A percentile compares a stretch with the other conserved stretches of the same genome.
Conservation (phyloP, 495 filamentous ascomycete genomes). For the Daldinia concentrica region DNA sequence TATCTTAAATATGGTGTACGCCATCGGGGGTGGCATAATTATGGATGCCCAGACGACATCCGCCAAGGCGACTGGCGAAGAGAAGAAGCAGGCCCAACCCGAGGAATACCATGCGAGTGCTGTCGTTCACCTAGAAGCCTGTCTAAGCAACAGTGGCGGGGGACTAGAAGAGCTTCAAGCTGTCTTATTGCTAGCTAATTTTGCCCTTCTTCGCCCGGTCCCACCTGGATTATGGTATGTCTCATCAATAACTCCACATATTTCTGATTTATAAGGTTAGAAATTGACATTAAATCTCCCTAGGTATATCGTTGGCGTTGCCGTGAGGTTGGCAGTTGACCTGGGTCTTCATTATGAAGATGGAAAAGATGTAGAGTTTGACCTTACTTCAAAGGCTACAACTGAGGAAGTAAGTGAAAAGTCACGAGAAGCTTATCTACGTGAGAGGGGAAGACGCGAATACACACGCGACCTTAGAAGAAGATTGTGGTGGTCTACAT, state of each 20-base stretch:
- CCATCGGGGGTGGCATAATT: slow-evolving; percentile 93
- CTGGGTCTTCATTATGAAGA: slow-evolving; percentile 94
- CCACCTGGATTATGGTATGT: slow-evolving; percentile 85
- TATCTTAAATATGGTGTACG: slow-evolving; percentile 96
- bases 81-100: slow-evolving; percentile 76
- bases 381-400: slow-evolving; percentile 29
- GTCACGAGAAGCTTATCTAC: slow-evolving; percentile 43
- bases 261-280: neutral
- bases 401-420: slow-evolving; percentile 43
- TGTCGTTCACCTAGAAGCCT: slow-evolving; percentile 88
- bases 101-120: slow-evolving; percentile 97
- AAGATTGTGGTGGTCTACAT: slow-evolving; percentile 95
- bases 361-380: slow-evolving; percentile 71
- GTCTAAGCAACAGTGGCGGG: slow-evolving; percentile 77
- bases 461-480: slow-evolving; percentile 88
- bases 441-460: slow-evolving; percentile 77
- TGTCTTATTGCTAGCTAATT: slow-evolving; percentile 87
- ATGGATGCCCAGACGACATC: slow-evolving; percentile 64
- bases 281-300: slow-evolving; percentile 21
- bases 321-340: slow-evolving; percentile 88
- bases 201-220: slow-evolving; percentile 89
- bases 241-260: neutral
- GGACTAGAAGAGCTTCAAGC: slow-evolving; percentile 93
- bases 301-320: slow-evolving; percentile 91
- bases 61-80: slow-evolving; percentile 46